A percentile compares a stretch with the other conserved stretches of the same genome.
Evolutionary conservation across 345 rosid species (phyloP).

Genomic region (Salix brachista): DNA sequence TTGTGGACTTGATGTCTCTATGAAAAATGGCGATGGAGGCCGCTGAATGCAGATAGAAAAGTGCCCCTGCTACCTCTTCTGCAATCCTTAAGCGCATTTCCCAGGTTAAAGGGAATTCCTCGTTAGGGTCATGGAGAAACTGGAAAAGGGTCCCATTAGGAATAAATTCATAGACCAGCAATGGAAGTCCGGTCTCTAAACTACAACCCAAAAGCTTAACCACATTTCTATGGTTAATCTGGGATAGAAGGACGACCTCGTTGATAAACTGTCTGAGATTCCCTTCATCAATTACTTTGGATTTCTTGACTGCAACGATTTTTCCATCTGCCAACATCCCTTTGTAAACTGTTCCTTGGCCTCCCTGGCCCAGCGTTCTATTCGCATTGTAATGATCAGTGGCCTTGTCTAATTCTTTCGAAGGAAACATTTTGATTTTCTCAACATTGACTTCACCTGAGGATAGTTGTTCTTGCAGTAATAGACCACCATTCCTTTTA

Average conservation of each 20-base stretch:
- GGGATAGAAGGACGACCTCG: neutral
- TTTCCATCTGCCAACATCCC: neutral
- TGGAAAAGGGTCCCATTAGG: neutral
- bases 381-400: neutral
- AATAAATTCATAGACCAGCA: neutral
- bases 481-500: slow-evolving; percentile 2
- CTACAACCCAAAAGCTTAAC: neutral
- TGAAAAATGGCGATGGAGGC: no score
- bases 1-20: no score
- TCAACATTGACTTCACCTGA: no score
- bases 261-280: neutral
- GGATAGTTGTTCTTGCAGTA: neutral
- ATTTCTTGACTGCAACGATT: neutral
- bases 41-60: no score
- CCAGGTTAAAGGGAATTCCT: neutral
- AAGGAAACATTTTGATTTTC: no score
- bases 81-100: no score
- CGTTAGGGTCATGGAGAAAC: neutral
- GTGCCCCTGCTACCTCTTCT: no score
- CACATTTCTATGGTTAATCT: neutral
- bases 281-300: neutral
- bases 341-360: neutral
- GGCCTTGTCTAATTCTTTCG: neutral
- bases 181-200: neutral
- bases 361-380: neutral